Base-by-base conservation (phyloP, 345 rosid species). In the Salix caprea region DNA sequence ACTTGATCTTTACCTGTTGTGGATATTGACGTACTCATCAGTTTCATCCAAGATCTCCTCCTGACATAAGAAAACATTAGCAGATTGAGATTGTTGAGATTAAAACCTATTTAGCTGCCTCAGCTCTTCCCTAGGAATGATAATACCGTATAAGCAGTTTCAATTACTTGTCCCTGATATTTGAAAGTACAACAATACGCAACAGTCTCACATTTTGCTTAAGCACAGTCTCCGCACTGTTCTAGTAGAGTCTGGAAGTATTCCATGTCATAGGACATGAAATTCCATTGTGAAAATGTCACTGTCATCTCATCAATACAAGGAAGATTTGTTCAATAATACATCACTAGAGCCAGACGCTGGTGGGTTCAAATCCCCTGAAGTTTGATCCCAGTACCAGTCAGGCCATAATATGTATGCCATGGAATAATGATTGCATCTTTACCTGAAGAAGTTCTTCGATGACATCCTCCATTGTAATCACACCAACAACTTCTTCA, bases 1-100 rank as follows among this genome's bases (percentile, higher is more conserved):
- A 28, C 19, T 15, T 32, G 1, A 26, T 16, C 8, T 73, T 79
- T 70, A 86, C 93, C 90, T 88, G 87, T 95, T 93, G 84, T 93
- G 98, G 74, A 93, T 91, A 80, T 95, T 95, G 72, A 95, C 94
- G 65, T 93, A 88, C 88, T 91, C 98, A 69, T 95, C 98, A 0
- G 99, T 95, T 86, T 93, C 99, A 72, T 93, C 99, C 83, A 95
- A 84, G 79, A 95, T 93, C 89, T 93, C 99, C 87, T 95, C 98
- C 96, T 91, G 94, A 62, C 78, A 88, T 42, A 78, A 77, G 67
- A 61, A 78, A 72, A 77, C 15, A 71, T 60, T 73, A 37, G 36
- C 21, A 69, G 77, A 58, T n/a, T 24, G 16, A 71, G 52, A 60
- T 66, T 40, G 54, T 21, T 50, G 42, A 26, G 52, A 4, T 4